These are phyloP conservation scores for Penicillium capsulatum DNA, from an alignment of 2,329 filamentous ascomycete genomes.

Conservation along the genomic window DNA sequence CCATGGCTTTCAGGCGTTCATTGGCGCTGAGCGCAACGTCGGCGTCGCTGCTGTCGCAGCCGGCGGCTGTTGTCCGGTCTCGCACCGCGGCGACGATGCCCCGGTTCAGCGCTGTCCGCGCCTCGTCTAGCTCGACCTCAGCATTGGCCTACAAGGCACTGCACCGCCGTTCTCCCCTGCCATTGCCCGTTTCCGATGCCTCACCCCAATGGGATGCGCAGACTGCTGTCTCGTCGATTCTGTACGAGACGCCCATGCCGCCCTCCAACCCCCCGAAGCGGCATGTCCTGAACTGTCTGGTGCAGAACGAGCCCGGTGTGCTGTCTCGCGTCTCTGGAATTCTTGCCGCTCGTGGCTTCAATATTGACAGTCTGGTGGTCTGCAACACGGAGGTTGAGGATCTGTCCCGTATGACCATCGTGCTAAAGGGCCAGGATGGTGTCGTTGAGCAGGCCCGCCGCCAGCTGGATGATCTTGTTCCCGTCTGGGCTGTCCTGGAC, in stretches of 20 bases:
- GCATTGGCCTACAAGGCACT: slow-evolving; percentile 96
- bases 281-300: slow-evolving; percentile 95
- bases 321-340: slow-evolving; percentile 95
- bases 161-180: slow-evolving; percentile 80
- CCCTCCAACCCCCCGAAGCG: slow-evolving; percentile 81
- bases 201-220: slow-evolving; percentile 82
- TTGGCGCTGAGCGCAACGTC: slow-evolving; percentile 35
- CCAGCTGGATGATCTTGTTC: slow-evolving; percentile 93
- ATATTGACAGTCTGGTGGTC: slow-evolving; percentile 96
- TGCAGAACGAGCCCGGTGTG: slow-evolving; percentile 98
- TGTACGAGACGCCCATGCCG: slow-evolving; percentile 93
- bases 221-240: slow-evolving; percentile 93
- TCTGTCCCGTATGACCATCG: slow-evolving; percentile 97
- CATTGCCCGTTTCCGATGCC: slow-evolving; percentile 70
- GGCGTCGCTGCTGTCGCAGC: slow-evolving; percentile 27
- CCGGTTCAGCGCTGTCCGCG: slow-evolving; percentile 30
- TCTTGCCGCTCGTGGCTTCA: slow-evolving; percentile 92
- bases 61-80: slow-evolving; percentile 25
- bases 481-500: slow-evolving; percentile 96
- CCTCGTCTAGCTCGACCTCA: slow-evolving; percentile 66
- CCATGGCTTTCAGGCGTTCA: slow-evolving; percentile 40
- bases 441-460: slow-evolving; percentile 95
- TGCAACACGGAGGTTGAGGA: slow-evolving; percentile 98
- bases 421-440: slow-evolving; percentile 90
- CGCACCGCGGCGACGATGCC: slow-evolving; percentile 26